Evolutionary conservation across 306 rosid genomes (phyloP).

Genomic region (Sindora glabra): DNA sequence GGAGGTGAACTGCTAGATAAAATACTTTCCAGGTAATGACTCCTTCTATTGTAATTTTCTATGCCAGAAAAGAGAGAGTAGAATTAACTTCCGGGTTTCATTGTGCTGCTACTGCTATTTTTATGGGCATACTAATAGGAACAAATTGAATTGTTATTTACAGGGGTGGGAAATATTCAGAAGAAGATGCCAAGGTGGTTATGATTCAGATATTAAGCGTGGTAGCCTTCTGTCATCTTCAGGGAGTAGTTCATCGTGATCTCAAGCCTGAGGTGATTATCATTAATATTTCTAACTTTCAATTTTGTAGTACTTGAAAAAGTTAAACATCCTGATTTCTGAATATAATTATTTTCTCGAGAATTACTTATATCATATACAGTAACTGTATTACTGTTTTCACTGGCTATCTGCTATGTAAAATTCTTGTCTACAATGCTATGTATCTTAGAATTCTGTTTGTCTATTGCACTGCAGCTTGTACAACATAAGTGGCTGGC

Average conservation of each 20-base stretch:
- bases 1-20: conserved; percentile 87
- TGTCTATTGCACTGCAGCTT: background rate
- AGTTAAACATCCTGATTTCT: background rate
- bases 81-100: background rate
- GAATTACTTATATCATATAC: background rate
- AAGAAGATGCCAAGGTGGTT: conserved; percentile 52
- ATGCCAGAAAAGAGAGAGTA: conserved; percentile 4
- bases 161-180: conserved; percentile 77
- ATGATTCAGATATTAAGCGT: conserved; percentile 51
- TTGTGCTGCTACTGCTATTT: conserved; percentile 4
- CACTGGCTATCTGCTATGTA: background rate
- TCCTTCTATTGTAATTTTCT: background rate
- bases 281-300: conserved; percentile 2
- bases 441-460: background rate
- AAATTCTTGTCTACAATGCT: too few species aligned
- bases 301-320: background rate
- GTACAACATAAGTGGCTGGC: background rate
- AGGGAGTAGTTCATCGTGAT: conserved; percentile 54
- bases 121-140: conserved; percentile 3
- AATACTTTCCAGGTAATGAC: conserved; percentile 76
- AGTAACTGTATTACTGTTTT: too few species aligned
- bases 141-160: conserved; percentile 8
- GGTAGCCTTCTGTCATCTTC: conserved; percentile 57
- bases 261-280: conserved; percentile 78
- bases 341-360: background rate